A percentile compares a stretch with the other conserved stretches of the same genome.
Evolutionary conservation across 1,284 basidiomycete genomes (phyloP).

Genomic region (Pascua guehoae): DNA sequence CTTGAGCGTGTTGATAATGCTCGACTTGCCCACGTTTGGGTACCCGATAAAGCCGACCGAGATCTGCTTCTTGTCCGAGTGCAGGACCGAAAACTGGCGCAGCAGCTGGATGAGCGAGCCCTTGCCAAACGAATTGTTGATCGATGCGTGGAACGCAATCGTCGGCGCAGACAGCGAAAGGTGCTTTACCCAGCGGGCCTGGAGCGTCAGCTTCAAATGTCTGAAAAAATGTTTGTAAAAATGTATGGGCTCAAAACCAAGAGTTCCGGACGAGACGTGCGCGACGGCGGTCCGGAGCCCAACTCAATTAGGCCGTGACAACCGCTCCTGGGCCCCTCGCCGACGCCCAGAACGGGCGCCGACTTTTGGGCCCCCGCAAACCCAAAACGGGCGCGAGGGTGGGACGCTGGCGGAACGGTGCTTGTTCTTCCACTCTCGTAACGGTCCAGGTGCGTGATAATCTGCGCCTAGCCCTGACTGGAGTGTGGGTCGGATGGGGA

Average conservation of each 20-base stretch:
- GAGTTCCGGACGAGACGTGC: conserved; percentile 39
- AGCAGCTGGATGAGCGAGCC: conserved; percentile 95
- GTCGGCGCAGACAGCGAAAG: conserved; percentile 92
- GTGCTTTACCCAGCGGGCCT: conserved; percentile 97
- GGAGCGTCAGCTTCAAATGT: conserved; percentile 18
- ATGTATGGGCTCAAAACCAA: conserved; percentile 51
- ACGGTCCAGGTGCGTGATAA: conserved; percentile 52
- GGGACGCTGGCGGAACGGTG: conserved; percentile 48
- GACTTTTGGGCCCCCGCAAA: conserved; percentile 29
- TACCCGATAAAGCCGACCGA: conserved; percentile 98
- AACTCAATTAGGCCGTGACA: conserved; percentile 51
- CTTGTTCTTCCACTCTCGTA: conserved; percentile 62
- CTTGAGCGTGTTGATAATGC: conserved; percentile 98
- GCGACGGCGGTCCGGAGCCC: conserved; percentile 38
- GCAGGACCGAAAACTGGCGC: conserved; percentile 92
- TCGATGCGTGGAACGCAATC: conserved; percentile 96
- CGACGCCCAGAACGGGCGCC: conserved; percentile 43
- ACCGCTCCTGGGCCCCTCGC: conserved; percentile 43
- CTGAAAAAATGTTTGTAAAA: conserved; percentile 6
- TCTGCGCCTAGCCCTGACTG: conserved; percentile 53
- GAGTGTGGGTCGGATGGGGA: conserved; percentile 49
- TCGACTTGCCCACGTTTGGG: conserved; percentile 96
- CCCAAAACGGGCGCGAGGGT: conserved; percentile 48
- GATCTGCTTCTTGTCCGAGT: conserved; percentile 99
- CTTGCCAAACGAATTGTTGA: conserved; percentile 98